Conservation (phyloP, 1,139 yeast species). For the Protomyces pachydermus region DNA sequence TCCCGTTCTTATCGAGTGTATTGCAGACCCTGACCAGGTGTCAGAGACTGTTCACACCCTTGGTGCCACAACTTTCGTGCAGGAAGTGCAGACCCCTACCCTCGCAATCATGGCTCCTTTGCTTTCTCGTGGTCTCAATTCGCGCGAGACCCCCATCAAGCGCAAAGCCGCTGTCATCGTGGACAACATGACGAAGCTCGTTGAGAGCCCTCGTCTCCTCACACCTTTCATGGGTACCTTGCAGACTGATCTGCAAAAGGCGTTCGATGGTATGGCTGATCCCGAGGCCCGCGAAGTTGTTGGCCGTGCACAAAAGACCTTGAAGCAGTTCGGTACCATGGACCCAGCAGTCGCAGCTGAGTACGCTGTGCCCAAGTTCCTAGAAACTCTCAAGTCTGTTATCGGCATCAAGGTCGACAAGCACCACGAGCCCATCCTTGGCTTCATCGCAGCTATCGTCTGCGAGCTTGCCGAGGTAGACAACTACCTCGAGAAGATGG, state of each 20-base stretch:
- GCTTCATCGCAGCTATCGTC: constrained; percentile 90
- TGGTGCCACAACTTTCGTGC: constrained; percentile 99
- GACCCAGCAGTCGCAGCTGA: constrained; percentile 99
- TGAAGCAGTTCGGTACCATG: constrained; percentile 98
- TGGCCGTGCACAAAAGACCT: constrained; percentile 91
- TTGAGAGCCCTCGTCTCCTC: constrained; percentile 99
- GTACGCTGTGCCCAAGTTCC: constrained; percentile 60
- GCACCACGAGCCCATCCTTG: constrained; percentile 64
- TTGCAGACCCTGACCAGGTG: constrained; percentile 92
- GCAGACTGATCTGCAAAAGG: constrained; percentile 91
- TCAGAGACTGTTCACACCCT: constrained; percentile 98
- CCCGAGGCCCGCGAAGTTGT: constrained; percentile 99
- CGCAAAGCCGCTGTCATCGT: constrained; percentile 99
- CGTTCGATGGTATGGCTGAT: constrained; percentile 95
- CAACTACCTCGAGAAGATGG: constrained; percentile 62
- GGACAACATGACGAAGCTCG: constrained; percentile 99
- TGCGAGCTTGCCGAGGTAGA: constrained; percentile 88
- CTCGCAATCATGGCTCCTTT: constrained; percentile 98
- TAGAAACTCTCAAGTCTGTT: constrained; percentile 71
- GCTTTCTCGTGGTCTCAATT: constrained; percentile 98
- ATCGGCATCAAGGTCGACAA: constrained; percentile 65
- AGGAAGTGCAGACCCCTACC: constrained; percentile 99
- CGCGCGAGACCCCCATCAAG: constrained; percentile 98
- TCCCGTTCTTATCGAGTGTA: constrained; percentile 95
- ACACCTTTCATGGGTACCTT: constrained; percentile 96